Evolutionary conservation across 2,329 filamentous ascomycete genomes (phyloP), one percentile per base, ranked within the genome.

Genomic region (Aciculosporium take): DNA sequence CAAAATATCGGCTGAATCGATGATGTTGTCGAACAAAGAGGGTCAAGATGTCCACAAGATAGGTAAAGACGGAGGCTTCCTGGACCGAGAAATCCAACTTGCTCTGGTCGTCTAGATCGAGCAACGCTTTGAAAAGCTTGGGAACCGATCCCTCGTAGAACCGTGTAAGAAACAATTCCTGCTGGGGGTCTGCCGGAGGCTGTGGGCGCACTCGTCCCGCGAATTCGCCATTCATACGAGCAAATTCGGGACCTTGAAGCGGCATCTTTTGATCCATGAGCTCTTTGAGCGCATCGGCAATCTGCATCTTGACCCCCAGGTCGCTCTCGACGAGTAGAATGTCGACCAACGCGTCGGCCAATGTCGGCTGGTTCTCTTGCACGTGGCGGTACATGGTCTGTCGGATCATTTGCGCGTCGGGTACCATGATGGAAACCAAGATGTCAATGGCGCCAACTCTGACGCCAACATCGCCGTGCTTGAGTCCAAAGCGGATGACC

Each of bases 401-500:
- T 37, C 91, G 82, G 56, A 98, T 89, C 81, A 95, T 87, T 51
- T 87, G 76, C 2, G 89, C 83, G 53, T 98, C 91, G 56, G 96
- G 88, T 53, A 98, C 91, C 51, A 98, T 91, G 62, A 96, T 79
- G 5, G 87, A 85, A 7, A 95, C 84, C 37, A 98, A 64, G 27
- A 96, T 87, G 51, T 98, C 91, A 2, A 88, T 94, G 9, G 88
- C 91, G 5, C 88, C 93, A 2, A 94, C 86, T 46, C 91, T 76
- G 40, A 95, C 84, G 0, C 80, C 72, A 10, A 91, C 83, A 53
- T 94, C 88, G 34, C 73, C 72, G 53, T 94, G 87, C 45, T 84
- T 81, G 39, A 98, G 72, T 12, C 91, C 88, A 60, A 87, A 96
- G 46, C 88, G 86, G 49, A 98, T 89, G 43, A 96, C 88, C 25